Conservation (phyloP, 1,139 yeast genomes). For the Suhomyces atakaporum region DNA sequence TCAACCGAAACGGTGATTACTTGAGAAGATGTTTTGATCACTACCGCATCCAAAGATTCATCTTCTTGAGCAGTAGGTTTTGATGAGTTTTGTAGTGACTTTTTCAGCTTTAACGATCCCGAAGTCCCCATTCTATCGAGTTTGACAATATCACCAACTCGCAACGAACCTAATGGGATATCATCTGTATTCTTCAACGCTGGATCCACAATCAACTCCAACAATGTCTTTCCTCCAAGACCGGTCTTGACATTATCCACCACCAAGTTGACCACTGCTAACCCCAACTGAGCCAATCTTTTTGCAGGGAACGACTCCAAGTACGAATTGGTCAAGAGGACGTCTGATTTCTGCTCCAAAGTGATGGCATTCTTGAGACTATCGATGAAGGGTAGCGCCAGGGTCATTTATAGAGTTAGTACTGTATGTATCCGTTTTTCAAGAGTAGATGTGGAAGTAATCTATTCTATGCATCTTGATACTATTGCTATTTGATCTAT, state of each 20-base stretch:
- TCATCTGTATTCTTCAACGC: constrained; percentile 42
- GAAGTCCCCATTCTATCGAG: constrained; percentile 39
- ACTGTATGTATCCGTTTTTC: constrained; percentile 34
- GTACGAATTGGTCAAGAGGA: constrained; percentile 52
- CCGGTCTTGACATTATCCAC: constrained; percentile 70
- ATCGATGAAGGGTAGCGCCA: constrained; percentile 27
- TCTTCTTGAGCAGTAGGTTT: constrained; percentile 17
- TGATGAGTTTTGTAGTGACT: constrained; percentile 19
- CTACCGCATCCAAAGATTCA: constrained; percentile 58
- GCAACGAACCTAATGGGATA: constrained; percentile 58
- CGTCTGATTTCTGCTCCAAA: constrained; percentile 62
- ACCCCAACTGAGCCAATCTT: constrained; percentile 65
- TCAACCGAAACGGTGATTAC: constrained; percentile 58
- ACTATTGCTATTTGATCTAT: constrained; percentile 20
- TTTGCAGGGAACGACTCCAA: constrained; percentile 60
- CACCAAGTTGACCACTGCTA: constrained; percentile 69
- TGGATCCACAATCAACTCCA: constrained; percentile 67
- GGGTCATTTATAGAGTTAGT: constrained; percentile 11
- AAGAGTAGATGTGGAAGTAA: constrained; percentile 21
- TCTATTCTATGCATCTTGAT: constrained; percentile 26
- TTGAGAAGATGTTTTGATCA: constrained; percentile 49
- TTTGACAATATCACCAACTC: constrained; percentile 78
- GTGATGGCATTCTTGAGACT: constrained; percentile 53
- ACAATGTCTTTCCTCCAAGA: constrained; percentile 71
- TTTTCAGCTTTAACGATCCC: constrained; percentile 18